A percentile compares a stretch with the other conserved stretches of the same genome.
phyloP scores from a whole-genome alignment of 139 green algal genomes.

The Tetradesmus obliquus region DNA sequence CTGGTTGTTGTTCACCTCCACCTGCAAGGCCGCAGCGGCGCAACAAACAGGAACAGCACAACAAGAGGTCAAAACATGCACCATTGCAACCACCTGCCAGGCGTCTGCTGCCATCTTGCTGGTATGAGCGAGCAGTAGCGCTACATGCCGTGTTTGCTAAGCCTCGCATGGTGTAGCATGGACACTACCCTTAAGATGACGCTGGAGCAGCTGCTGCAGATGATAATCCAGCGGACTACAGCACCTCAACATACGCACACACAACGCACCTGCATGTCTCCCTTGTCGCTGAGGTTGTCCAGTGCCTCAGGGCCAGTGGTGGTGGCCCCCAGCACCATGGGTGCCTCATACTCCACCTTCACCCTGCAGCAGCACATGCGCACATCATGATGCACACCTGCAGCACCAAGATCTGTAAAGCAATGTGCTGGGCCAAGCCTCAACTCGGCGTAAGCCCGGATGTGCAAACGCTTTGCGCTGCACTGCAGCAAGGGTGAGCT shows the following conservation, averaged over 20 bases:
- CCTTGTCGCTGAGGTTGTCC: conserved; percentile 34
- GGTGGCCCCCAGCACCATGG: conserved; percentile 36
- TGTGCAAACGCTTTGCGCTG: no score
- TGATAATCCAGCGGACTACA: no score
- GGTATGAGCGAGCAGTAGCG: neutral
- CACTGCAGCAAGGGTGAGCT: no score
- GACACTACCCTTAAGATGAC: no score
- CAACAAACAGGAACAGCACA: neutral
- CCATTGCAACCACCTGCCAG: neutral
- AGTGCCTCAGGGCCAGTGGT: conserved; percentile 38
- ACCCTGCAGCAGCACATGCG: conserved; percentile 5
- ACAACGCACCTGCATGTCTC: conserved; percentile 24
- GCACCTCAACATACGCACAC: no score
- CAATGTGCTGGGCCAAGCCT: no score
- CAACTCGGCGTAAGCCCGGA: no score
- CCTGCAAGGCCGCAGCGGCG: neutral
- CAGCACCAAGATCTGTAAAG: no score
- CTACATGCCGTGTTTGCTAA: no score
- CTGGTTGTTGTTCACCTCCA: conserved; percentile 38
- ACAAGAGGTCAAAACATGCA: neutral
- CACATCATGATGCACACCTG: neutral
- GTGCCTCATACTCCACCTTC: conserved; percentile 6
- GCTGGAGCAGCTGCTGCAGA: no score
- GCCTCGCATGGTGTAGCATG: no score
- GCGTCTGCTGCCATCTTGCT: neutral